Evolutionary conservation across 495 filamentous ascomycete species (phyloP).

Genomic region (Xylona heveae): DNA sequence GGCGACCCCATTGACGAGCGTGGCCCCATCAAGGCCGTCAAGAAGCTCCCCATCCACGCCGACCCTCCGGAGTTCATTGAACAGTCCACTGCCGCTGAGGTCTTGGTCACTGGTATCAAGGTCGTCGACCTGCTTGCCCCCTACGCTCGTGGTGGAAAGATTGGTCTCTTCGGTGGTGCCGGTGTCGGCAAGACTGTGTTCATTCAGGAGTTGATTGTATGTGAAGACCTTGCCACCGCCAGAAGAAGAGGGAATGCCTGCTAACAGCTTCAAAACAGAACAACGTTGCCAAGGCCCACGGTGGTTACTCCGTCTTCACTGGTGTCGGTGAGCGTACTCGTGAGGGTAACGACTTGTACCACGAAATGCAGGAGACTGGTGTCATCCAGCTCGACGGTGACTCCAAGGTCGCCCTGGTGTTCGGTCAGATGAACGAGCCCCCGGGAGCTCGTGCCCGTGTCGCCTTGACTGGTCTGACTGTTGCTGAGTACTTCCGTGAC

Average conservation of each 20-base stretch:
- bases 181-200: conserved; percentile 99
- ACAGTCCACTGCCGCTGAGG: conserved; percentile 86
- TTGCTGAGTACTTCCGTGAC: conserved; percentile 95
- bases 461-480: conserved; percentile 80
- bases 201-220: conserved; percentile 95
- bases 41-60: conserved; percentile 77
- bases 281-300: conserved; percentile 99
- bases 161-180: conserved; percentile 99
- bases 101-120: conserved; percentile 99
- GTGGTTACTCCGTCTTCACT: conserved; percentile 99
- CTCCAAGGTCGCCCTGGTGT: conserved; percentile 97
- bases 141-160: conserved; percentile 99
- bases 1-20: conserved; percentile 99
- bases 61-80: conserved; percentile 80
- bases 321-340: conserved; percentile 99
- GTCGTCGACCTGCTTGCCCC: conserved; percentile 96
- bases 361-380: conserved; percentile 99
- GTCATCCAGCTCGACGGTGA: conserved; percentile 98
- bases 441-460: conserved; percentile 99
- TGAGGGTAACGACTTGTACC: conserved; percentile 99
- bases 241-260: too few species aligned
- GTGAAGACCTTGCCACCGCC: conserved; percentile 10
- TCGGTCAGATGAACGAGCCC: conserved; percentile 99
- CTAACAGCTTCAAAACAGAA: too few species aligned
- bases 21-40: conserved; percentile 83